Conservation (phyloP, 371 early-diverging fungal species). For the Rhizomucor miehei region DNA sequence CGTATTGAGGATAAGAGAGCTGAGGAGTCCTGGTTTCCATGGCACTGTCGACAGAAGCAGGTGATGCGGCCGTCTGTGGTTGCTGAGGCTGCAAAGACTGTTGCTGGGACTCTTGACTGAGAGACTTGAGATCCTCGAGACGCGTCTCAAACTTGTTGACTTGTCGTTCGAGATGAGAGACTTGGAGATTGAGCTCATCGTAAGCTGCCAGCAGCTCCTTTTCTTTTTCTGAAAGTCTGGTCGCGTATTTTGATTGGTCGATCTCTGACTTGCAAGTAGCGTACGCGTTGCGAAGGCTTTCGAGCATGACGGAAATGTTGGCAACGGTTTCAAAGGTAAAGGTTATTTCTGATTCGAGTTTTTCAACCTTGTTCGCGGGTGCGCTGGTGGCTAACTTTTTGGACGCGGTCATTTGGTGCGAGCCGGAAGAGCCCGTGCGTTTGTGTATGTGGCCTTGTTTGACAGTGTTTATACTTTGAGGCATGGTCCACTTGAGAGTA, state of each 20-base stretch:
- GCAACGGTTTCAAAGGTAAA: conserved; percentile 36
- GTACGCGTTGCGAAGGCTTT: conserved; percentile 34
- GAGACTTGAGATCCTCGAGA: conserved; percentile 15
- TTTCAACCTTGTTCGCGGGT: conserved; percentile 15
- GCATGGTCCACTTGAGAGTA: conserved; percentile 15
- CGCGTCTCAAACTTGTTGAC: conserved; percentile 29
- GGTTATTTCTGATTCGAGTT: conserved; percentile 28
- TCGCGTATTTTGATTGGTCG: conserved; percentile 13
- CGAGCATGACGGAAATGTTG: conserved; percentile 34
- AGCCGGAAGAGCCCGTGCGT: conserved; percentile 9
- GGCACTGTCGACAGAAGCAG: background rate
- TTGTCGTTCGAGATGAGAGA: conserved; percentile 37
- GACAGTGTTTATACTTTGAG: background rate
- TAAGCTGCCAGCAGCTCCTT: conserved; percentile 43
- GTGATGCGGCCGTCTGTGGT: background rate
- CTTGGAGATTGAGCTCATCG: conserved; percentile 39
- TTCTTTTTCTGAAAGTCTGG: conserved; percentile 35
- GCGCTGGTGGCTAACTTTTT: conserved; percentile 2
- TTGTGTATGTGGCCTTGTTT: conserved; percentile 15
- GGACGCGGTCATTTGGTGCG: conserved; percentile 1
- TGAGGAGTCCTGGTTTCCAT: background rate
- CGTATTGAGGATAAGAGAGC: background rate
- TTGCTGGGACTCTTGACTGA: background rate
- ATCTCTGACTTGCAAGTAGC: conserved; percentile 23
- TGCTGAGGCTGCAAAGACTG: background rate